Evolutionary conservation across 2,329 filamentous ascomycete genomes (phyloP).

Genomic region (Aciculosporium take): DNA sequence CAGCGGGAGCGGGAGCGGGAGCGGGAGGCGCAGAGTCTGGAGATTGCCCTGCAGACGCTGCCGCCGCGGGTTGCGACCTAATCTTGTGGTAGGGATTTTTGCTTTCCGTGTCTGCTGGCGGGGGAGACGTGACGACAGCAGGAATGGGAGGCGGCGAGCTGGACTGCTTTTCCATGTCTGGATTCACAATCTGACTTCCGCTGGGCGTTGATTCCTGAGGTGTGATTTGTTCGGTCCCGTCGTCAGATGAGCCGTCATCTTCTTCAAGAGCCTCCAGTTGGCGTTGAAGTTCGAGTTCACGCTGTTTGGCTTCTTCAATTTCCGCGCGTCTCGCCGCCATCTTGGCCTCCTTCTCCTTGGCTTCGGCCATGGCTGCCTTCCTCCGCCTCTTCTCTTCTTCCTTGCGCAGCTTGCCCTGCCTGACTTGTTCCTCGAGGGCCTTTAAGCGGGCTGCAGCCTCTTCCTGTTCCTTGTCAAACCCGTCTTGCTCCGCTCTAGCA

Average conservation of each 20-base stretch:
- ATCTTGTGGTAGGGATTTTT: conserved; percentile 93
- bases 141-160: conserved; percentile 40
- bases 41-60: conserved; percentile 24
- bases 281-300: conserved; percentile 76
- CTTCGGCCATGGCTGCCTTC: conserved; percentile 73
- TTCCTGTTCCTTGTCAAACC: conserved; percentile 65
- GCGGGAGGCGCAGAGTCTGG: conserved; percentile 22
- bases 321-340: conserved; percentile 77
- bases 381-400: conserved; percentile 89
- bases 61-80: conserved; percentile 54
- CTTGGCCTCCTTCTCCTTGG: conserved; percentile 77
- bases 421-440: conserved; percentile 86
- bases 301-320: conserved; percentile 79
- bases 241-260: conserved; percentile 62
- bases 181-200: conserved; percentile 36
- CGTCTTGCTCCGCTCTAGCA: conserved; percentile 62
- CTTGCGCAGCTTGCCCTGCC: conserved; percentile 86
- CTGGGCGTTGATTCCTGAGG: conserved; percentile 42
- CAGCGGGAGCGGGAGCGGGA: background rate
- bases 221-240: conserved; percentile 57
- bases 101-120: conserved; percentile 54
- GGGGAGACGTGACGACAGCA: conserved; percentile 35
- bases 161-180: conserved; percentile 38
- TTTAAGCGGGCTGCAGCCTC: conserved; percentile 71
- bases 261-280: conserved; percentile 64